These are phyloP conservation scores for Backusella liffmaniae DNA, from an alignment of 192 early-diverging fungal genomes.

Conservation along the genomic window DNA sequence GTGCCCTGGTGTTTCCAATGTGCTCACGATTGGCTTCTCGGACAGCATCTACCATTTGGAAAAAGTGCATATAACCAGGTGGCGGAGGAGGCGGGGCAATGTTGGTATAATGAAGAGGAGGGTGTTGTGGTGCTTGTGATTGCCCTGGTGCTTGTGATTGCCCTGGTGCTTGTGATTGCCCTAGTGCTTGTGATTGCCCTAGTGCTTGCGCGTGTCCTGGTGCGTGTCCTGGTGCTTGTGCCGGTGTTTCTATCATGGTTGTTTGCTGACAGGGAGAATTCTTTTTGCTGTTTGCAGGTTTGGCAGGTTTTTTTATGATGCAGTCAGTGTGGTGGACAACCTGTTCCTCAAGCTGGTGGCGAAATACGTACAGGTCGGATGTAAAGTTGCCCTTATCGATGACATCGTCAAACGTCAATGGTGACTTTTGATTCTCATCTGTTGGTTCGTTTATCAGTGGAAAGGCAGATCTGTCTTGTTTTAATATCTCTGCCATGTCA, in stretches of 20 bases:
- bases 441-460: neutral
- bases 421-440: neutral
- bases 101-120: neutral
- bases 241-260: neutral
- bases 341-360: neutral
- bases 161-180: no score
- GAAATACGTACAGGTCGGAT: neutral
- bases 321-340: neutral
- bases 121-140: neutral
- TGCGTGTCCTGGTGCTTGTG: neutral
- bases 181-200: no score
- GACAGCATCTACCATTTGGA: neutral
- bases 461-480: neutral
- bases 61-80: neutral
- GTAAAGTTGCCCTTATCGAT: neutral
- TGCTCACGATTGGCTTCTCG: neutral
- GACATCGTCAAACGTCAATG: neutral
- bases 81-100: neutral
- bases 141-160: no score
- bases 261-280: neutral
- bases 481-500: constrained; percentile 2
- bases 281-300: neutral
- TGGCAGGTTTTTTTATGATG: neutral
- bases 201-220: no score
- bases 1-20: neutral